A percentile compares a stretch with the other conserved stretches of the same genome.
Evolutionary conservation across 2,329 filamentous ascomycete species (phyloP).

Genomic region (Bipolaris sorokiniana): DNA sequence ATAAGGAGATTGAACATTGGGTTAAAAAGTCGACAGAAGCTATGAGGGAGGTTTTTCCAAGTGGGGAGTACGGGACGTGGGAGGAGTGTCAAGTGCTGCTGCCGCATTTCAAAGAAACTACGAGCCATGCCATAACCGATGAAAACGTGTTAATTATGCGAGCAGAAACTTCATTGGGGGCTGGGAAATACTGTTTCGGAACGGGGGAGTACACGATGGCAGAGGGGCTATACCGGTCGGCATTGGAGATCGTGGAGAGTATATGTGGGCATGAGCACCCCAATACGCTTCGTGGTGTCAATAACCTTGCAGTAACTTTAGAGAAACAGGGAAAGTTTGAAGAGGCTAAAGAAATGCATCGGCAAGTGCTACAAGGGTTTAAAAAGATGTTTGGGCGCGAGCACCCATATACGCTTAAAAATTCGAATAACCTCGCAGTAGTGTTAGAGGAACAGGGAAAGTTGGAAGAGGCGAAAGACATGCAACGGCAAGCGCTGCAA

Average conservation of each 20-base stretch:
- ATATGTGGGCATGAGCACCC: neutral
- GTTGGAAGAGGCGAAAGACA: constrained; percentile 12
- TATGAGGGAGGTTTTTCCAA: neutral
- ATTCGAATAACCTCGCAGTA: constrained; percentile 5
- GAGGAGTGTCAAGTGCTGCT: neutral
- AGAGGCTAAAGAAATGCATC: neutral
- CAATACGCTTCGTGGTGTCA: neutral
- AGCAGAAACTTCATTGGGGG: neutral
- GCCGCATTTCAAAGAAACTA: neutral
- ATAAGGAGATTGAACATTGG: neutral
- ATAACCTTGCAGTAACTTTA: neutral
- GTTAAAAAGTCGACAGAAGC: neutral
- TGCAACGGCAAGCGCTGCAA: constrained; percentile 4
- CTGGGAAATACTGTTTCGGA: neutral
- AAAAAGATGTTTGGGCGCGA: neutral
- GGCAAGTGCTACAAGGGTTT: neutral
- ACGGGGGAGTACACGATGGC: neutral
- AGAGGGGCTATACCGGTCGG: neutral
- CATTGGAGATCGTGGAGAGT: neutral
- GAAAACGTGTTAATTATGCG: neutral
- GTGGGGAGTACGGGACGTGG: neutral
- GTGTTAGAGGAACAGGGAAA: constrained; percentile 6
- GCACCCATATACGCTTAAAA: neutral
- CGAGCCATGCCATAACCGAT: neutral
- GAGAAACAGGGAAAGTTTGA: neutral